Percentiles rank a stretch among this genome's conserved stretches.
Conservation (phyloP, 2,329 filamentous ascomycete genomes). For the Aspergillus caelatus region DNA sequence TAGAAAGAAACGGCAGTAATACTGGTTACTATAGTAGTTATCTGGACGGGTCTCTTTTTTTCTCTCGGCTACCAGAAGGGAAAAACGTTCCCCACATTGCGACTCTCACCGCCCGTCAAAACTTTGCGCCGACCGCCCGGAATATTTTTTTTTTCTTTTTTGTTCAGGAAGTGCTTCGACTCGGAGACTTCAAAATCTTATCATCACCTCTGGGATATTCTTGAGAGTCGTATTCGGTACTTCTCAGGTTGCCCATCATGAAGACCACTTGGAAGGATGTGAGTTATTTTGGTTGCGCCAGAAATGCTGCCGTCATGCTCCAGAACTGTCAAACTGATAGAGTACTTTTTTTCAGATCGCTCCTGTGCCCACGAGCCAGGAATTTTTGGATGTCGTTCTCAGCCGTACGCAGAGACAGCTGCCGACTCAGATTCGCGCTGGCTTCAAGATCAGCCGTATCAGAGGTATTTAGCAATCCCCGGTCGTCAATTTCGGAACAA, state of each 20-base stretch:
- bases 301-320: background rate
- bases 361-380: conserved; percentile 86
- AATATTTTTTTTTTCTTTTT: conserved; percentile 22
- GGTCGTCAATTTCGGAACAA: background rate
- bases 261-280: conserved; percentile 65
- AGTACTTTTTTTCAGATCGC: conserved; percentile 60
- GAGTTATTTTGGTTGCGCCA: conserved; percentile 20
- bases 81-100: conserved; percentile 13
- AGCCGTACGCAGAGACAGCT: conserved; percentile 89
- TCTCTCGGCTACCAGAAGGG: conserved; percentile 10
- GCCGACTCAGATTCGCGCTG: conserved; percentile 91
- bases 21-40: background rate
- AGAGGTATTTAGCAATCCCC: conserved; percentile 51
- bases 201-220: conserved; percentile 13
- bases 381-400: conserved; percentile 97
- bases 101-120: conserved; percentile 22
- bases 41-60: background rate
- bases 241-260: conserved; percentile 47
- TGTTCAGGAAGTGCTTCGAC: conserved; percentile 5
- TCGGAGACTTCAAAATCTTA: conserved; percentile 11
- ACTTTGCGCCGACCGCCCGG: conserved; percentile 21
- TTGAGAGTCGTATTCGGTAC: conserved; percentile 29
- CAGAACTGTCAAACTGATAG: conserved; percentile 23
- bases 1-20: background rate
- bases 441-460: conserved; percentile 95